These are phyloP conservation scores for Colletotrichum sp. DNA, from an alignment of 2,329 filamentous ascomycete species.

Conservation along the genomic window DNA sequence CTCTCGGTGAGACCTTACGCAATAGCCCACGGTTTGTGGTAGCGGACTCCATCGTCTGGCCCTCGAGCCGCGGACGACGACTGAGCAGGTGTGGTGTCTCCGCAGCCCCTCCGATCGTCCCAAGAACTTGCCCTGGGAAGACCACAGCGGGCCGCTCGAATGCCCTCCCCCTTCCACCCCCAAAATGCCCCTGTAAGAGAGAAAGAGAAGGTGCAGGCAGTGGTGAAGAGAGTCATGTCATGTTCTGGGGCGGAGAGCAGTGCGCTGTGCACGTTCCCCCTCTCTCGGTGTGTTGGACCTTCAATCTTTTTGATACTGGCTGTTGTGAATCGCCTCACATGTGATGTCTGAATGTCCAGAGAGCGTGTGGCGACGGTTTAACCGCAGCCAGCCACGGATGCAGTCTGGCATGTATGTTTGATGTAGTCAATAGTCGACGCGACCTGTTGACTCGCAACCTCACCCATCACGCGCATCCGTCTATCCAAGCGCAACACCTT, in stretches of 20 bases:
- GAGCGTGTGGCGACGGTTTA: not conserved
- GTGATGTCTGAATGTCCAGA: not conserved
- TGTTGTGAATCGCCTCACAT: not conserved
- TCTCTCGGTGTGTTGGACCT: not conserved
- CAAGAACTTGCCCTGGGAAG: constrained; percentile 39
- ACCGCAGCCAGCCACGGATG: not conserved
- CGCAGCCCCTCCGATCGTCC: constrained; percentile 47
- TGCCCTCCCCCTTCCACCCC: not conserved
- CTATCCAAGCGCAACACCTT: not conserved
- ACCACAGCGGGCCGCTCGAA: not conserved
- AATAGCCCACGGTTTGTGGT: not conserved
- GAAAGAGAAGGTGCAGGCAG: not conserved
- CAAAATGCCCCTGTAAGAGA: not conserved
- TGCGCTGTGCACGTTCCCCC: not conserved
- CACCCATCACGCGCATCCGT: not conserved
- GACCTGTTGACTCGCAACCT: not conserved
- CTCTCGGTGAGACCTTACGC: not conserved
- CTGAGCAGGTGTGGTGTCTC: constrained; percentile 20
- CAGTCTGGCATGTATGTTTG: not conserved
- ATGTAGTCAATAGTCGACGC: not conserved
- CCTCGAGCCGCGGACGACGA: not conserved
- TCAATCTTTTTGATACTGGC: not conserved
- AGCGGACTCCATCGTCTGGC: not conserved
- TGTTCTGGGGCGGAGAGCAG: not conserved
- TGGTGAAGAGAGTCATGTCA: not conserved